phyloP scores from a whole-genome alignment of 2,329 filamentous ascomycete species.

The Xylariaceae sp. region DNA sequence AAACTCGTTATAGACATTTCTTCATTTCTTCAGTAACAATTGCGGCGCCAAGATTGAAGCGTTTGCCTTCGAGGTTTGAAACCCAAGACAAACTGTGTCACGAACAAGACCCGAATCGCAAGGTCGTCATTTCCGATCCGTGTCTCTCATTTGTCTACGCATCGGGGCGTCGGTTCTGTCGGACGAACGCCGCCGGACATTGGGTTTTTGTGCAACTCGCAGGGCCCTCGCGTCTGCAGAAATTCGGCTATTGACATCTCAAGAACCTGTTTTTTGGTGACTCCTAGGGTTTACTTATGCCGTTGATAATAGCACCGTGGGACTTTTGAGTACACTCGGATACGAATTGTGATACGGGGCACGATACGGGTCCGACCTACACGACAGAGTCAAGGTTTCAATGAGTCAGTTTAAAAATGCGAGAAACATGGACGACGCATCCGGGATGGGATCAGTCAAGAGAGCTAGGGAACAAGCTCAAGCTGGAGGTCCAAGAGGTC shows the following conservation, averaged over 20 bases:
- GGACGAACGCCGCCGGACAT: background rate
- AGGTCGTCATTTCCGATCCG: constrained; percentile 2
- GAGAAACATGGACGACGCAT: constrained; percentile 46
- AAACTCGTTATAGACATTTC: constrained; percentile 1
- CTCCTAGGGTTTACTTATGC: constrained; percentile 19
- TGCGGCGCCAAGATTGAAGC: background rate
- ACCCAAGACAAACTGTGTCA: constrained; percentile 8
- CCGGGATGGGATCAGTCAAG: constrained; percentile 46
- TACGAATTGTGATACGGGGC: constrained; percentile 18
- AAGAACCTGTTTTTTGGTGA: constrained; percentile 14
- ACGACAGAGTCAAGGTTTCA: constrained; percentile 34
- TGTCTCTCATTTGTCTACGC: constrained; percentile 13
- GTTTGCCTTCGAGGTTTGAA: constrained; percentile 10
- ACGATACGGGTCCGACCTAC: constrained; percentile 17
- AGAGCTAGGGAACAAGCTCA: constrained; percentile 52
- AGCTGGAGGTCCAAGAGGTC: constrained; percentile 35
- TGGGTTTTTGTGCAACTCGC: constrained; percentile 3
- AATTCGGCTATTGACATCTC: constrained; percentile 18
- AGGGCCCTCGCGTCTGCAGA: constrained; percentile 4
- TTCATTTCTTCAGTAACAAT: constrained; percentile 2
- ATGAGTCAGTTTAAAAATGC: constrained; percentile 57
- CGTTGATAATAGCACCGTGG: constrained; percentile 16
- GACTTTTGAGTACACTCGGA: constrained; percentile 15
- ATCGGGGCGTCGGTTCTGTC: constrained; percentile 3
- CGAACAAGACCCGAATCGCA: constrained; percentile 4